Evolutionary conservation across 257 asterid genomes (phyloP), one percentile per base, ranked within the genome.

Genomic region (Penstemon davidsonii): DNA sequence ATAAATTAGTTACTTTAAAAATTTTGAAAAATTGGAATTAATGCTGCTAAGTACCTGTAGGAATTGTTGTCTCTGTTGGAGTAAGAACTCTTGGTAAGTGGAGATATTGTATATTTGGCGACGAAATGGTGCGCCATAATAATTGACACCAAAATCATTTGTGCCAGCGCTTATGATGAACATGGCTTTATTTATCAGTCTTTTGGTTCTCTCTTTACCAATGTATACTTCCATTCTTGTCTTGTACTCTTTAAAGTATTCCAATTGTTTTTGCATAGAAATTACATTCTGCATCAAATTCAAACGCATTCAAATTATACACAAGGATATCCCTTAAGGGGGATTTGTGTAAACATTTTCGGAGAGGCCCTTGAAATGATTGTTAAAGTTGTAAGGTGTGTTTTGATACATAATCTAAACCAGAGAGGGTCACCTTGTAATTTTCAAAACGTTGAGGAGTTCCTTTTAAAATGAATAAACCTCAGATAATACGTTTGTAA

Each of bases 121-220:
- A 7, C 81, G 68, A 8, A 56, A 5, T 7, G 79, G 78, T 6
- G 71, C 36, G 5, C 68, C 50, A 40, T 53, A 83, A 64, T 80
- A 80, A 25, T 67, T 83, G 2, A 73, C 51, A 0, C 53, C 69
- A 8, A 77, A 75, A 45, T 83, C 88, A 60, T 80, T 80, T 8
- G 85, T 77, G 18, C 88, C 88, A 0, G 76, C 73, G 36, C 88
- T 83, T 5, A 75, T 38, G 9, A 80, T 4, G 50, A 65, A 83
- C 6, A 5, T 37, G 0, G 83, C 83, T 11, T 75, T 78, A 40
- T 42, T 64, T 47, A 83, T 80, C 38, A 83, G 7, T 5, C 12
- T 4, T 13, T 59, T 41, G 5, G 85, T 78, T 47, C 51, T 50
- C 62, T 69, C 73, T 40, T 66, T 54, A 13, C 88, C 88, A 38